Evolutionary conservation across 148 eudicot species (phyloP).

Genomic region (Rhododendron ferrugineum): DNA sequence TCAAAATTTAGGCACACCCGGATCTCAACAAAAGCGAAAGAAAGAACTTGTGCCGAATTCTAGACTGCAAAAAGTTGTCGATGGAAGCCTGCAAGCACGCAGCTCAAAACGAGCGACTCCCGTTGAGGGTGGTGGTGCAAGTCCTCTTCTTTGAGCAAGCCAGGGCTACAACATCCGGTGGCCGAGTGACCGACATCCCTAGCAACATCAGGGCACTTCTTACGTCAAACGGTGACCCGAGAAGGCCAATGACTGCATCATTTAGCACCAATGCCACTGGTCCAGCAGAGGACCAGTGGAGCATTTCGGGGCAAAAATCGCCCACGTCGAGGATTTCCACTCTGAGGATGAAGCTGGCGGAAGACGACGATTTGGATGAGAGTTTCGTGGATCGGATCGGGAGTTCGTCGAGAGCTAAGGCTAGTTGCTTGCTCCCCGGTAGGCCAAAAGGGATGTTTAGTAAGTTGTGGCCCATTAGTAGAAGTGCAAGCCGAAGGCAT

Average conservation of each 20-base stretch:
- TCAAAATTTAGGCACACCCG: conserved; percentile 9
- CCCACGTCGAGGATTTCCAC: conserved; percentile 57
- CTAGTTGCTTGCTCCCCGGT: conserved; percentile 47
- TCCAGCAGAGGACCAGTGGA: conserved; percentile 73
- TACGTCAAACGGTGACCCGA: conserved; percentile 34
- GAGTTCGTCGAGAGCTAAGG: conserved; percentile 44
- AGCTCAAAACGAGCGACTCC: conserved; percentile 15
- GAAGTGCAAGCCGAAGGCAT: conserved; percentile 39
- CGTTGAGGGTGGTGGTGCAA: conserved; percentile 8
- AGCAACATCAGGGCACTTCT: conserved; percentile 67
- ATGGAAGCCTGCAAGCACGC: conserved; percentile 17
- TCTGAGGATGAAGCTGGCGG: conserved; percentile 69
- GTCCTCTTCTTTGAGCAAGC: conserved; percentile 24
- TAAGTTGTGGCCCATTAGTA: conserved; percentile 73
- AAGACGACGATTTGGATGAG: conserved; percentile 57
- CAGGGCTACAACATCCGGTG: conserved; percentile 49
- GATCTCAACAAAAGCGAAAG: conserved; percentile 5
- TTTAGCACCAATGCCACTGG: conserved; percentile 32
- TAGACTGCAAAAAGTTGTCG: conserved; percentile 19
- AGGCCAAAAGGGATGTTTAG: conserved; percentile 72
- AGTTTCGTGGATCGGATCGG: conserved; percentile 23
- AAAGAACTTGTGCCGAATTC: conserved; percentile 9
- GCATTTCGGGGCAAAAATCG: conserved; percentile 59
- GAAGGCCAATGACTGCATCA: conserved; percentile 18
- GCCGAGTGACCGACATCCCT: conserved; percentile 48